A percentile compares a stretch with the other conserved stretches of the same genome.
These are phyloP conservation scores for Aspergillus cavernicola DNA, from an alignment of 495 filamentous ascomycete species.

Conservation along the genomic window DNA sequence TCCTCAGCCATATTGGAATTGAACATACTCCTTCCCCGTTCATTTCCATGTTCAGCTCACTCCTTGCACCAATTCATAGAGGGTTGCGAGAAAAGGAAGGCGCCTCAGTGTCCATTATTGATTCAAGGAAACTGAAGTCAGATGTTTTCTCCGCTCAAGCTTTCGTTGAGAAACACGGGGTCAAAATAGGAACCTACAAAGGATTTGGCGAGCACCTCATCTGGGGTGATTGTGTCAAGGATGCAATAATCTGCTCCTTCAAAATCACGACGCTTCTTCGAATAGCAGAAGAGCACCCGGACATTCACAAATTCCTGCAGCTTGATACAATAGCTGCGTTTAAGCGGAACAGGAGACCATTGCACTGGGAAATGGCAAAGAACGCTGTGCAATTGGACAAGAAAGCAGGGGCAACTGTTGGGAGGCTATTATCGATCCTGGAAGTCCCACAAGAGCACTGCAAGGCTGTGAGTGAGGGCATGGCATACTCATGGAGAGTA, in stretches of 20 bases:
- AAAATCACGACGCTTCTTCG: constrained; percentile 18
- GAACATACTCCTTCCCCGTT: constrained; percentile 23
- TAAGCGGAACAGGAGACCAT: background rate
- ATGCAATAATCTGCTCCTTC: constrained; percentile 29
- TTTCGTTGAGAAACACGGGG: constrained; percentile 17
- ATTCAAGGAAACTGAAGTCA: constrained; percentile 22
- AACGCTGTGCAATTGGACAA: constrained; percentile 9
- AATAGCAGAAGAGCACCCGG: constrained; percentile 12
- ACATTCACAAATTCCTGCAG: constrained; percentile 28
- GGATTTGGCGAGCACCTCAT: constrained; percentile 34
- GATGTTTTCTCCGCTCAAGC: constrained; percentile 23
- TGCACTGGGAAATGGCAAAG: constrained; percentile 9
- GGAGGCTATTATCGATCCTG: constrained; percentile 15
- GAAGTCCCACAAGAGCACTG: constrained; percentile 9
- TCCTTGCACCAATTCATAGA: constrained; percentile 33
- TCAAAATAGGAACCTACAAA: constrained; percentile 20
- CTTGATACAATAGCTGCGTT: constrained; percentile 12
- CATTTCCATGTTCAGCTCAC: constrained; percentile 27
- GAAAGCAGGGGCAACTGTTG: constrained; percentile 11
- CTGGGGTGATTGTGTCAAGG: constrained; percentile 23
- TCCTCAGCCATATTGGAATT: constrained; percentile 26
- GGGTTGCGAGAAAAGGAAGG: constrained; percentile 22
- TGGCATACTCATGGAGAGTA: constrained; percentile 21
- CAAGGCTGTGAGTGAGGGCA: constrained; percentile 2
- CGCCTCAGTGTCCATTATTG: constrained; percentile 30